Evolutionary conservation across 441 rosid species (phyloP).

Genomic region (Erysimum pusillum): DNA sequence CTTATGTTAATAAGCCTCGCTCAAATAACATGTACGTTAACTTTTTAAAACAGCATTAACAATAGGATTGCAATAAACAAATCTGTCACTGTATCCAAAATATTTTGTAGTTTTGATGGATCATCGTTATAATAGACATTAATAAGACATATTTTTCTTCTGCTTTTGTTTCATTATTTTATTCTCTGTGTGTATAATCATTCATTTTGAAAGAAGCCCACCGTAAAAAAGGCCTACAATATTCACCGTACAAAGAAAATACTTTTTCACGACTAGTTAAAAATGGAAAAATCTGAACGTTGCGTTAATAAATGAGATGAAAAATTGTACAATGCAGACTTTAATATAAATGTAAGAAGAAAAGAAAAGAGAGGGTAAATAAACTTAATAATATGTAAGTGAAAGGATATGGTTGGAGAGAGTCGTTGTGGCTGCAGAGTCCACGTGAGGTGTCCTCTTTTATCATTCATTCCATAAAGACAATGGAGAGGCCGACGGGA

Average conservation of each 20-base stretch:
- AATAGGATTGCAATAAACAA: neutral
- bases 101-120: neutral
- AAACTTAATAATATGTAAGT: neutral
- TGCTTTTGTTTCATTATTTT: neutral
- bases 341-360: conserved; percentile 12
- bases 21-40: neutral
- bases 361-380: neutral
- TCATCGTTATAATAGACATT: conserved; percentile 13
- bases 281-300: conserved; percentile 46
- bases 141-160: neutral
- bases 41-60: neutral
- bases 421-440: conserved; percentile 52
- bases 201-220: neutral
- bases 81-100: neutral
- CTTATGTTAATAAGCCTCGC: neutral
- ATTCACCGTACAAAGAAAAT: conserved; percentile 45
- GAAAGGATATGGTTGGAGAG: conserved; percentile 45
- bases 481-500: conserved; percentile 49
- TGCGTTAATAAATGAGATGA: conserved; percentile 42
- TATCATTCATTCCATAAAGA: conserved; percentile 52
- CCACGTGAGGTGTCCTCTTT: conserved; percentile 56
- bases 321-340: conserved; percentile 22
- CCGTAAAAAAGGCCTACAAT: conserved; percentile 38
- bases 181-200: neutral
- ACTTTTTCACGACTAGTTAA: conserved; percentile 43